Evolutionary conservation across 129 eudicot species (phyloP).

Genomic region (Apium graveolens): DNA sequence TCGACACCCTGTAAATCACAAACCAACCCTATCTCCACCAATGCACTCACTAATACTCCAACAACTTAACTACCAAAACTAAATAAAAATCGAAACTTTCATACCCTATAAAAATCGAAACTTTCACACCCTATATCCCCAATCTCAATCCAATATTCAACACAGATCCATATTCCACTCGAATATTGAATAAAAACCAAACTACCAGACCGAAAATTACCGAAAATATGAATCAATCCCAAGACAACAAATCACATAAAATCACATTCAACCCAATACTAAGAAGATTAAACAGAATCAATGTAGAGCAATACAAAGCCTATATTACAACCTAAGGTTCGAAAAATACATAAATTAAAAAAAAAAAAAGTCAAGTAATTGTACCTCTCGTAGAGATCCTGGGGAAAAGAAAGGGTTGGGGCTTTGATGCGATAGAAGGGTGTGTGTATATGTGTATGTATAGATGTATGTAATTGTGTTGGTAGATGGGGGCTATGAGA

Average conservation of each 20-base stretch:
- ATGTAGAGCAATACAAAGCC: background rate
- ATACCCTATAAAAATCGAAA: too few species aligned
- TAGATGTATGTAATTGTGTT: background rate
- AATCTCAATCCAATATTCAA: background rate
- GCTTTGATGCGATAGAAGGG: background rate
- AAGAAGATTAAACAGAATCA: background rate
- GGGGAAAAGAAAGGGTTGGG: slow-evolving; percentile 13
- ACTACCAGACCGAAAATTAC: background rate
- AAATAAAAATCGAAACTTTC: background rate
- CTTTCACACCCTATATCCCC: background rate
- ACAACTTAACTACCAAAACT: background rate
- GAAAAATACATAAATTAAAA: background rate
- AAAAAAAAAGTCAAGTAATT: background rate
- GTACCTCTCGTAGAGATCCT: slow-evolving; percentile 9
- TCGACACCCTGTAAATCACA: background rate
- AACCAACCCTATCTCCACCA: background rate
- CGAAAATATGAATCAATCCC: background rate
- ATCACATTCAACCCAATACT: background rate
- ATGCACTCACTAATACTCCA: background rate
- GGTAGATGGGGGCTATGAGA: background rate
- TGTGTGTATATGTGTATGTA: background rate
- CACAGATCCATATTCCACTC: slow-evolving; percentile 21
- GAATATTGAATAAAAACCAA: background rate
- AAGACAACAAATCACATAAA: background rate
- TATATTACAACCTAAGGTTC: slow-evolving; percentile 10